Percentiles rank a stretch among this genome's conserved stretches.
Conservation (phyloP, 805 yeast species). For the Hemisphaericaspora nanyangensis region DNA sequence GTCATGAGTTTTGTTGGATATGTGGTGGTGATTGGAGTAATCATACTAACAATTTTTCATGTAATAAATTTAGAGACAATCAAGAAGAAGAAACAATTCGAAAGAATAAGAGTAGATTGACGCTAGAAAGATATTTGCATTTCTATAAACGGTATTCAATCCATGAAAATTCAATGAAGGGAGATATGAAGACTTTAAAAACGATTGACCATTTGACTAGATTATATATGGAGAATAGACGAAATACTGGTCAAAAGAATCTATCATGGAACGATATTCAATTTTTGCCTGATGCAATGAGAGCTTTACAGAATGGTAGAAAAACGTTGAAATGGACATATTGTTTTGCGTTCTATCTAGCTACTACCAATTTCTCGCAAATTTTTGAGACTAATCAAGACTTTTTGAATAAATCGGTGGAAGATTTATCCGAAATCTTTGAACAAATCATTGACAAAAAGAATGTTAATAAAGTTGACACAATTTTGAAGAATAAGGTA, state of each 20-base stretch:
- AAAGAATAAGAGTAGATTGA: slow-evolving; percentile 41
- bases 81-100: slow-evolving; percentile 38
- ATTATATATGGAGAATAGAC: slow-evolving; percentile 50
- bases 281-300: slow-evolving; percentile 71
- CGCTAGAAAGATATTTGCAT: slow-evolving; percentile 65
- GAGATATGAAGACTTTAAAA: slow-evolving; percentile 63
- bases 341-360: slow-evolving; percentile 70
- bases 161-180: slow-evolving; percentile 72
- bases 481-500: slow-evolving; percentile 33
- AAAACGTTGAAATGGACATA: slow-evolving; percentile 87
- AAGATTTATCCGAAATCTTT: slow-evolving; percentile 61
- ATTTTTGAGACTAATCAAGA: slow-evolving; percentile 72
- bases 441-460: slow-evolving; percentile 34
- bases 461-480: slow-evolving; percentile 20
- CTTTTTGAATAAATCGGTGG: slow-evolving; percentile 61
- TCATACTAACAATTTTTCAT: slow-evolving; percentile 66
- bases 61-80: slow-evolving; percentile 47
- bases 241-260: slow-evolving; percentile 18
- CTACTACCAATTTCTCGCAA: slow-evolving; percentile 47
- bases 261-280: slow-evolving; percentile 85
- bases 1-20: slow-evolving; percentile 87
- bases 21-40: slow-evolving; percentile 73
- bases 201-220: slow-evolving; percentile 62
- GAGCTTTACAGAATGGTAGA: slow-evolving; percentile 62
- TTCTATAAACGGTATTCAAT: slow-evolving; percentile 70